Conservation (phyloP, 2,329 filamentous ascomycete species). For the Cladobotryum mycophilum region DNA sequence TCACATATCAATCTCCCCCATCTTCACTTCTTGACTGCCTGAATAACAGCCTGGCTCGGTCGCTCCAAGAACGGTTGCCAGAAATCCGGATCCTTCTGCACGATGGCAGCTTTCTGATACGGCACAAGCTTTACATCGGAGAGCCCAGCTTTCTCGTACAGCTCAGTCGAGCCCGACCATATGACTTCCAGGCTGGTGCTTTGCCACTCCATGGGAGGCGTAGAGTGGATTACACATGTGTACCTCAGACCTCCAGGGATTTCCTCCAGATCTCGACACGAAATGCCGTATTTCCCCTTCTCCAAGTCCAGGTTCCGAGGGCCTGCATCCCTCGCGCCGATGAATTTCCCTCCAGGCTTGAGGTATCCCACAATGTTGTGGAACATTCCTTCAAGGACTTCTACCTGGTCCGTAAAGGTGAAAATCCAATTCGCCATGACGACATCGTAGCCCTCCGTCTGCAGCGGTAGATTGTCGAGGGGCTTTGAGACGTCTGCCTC, state of each 20-base stretch:
- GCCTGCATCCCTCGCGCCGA: not conserved
- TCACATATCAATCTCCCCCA: not conserved
- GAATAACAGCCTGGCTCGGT: not conserved
- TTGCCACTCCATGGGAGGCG: not conserved
- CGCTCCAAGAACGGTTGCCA: not conserved
- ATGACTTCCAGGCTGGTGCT: not conserved
- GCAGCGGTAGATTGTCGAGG: not conserved
- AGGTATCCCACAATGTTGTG: slow-evolving; percentile 1
- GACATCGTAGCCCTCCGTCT: slow-evolving; percentile 3
- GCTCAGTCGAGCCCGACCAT: not conserved
- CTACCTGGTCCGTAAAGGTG: not conserved
- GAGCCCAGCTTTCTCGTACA: slow-evolving; percentile 1
- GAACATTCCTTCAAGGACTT: slow-evolving; percentile 5
- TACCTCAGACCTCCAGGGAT: not conserved
- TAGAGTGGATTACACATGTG: not conserved
- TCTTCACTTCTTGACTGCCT: not conserved
- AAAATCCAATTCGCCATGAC: slow-evolving; percentile 11
- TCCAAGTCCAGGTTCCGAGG: not conserved
- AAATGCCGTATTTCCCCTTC: not conserved
- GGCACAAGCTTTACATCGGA: slow-evolving; percentile 1
- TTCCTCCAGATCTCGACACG: not conserved
- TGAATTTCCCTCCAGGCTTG: slow-evolving; percentile 8
- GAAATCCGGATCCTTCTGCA: slow-evolving; percentile 3
- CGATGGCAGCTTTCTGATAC: not conserved
- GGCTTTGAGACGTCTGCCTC: not conserved